Evolutionary conservation across 2,329 filamentous ascomycete species (phyloP).

Genomic region (Neophaeococcomyces aloes): DNA sequence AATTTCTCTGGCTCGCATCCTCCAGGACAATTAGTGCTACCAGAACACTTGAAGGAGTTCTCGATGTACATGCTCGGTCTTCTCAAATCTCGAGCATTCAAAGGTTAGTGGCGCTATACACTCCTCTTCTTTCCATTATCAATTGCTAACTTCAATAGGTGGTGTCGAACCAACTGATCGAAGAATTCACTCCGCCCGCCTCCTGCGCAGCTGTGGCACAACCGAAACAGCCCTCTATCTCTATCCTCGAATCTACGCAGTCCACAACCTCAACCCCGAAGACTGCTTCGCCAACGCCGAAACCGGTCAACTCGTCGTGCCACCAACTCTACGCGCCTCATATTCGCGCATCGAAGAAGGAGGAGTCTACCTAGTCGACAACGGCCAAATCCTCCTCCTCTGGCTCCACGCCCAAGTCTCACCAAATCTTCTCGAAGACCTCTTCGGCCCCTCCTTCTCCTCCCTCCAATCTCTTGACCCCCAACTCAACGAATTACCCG

Average conservation of each 20-base stretch:
- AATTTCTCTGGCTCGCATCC: conserved; percentile 80
- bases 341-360: conserved; percentile 85
- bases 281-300: conserved; percentile 86
- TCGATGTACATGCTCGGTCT: conserved; percentile 90
- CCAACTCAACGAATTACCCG: conserved; percentile 66
- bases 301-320: conserved; percentile 77
- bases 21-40: conserved; percentile 84
- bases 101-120: conserved; percentile 38
- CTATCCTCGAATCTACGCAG: conserved; percentile 82
- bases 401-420: conserved; percentile 92
- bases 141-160: conserved; percentile 34
- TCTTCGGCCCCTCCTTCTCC: conserved; percentile 69
- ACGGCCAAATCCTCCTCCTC: conserved; percentile 80
- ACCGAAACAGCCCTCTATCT: conserved; percentile 82
- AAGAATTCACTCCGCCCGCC: conserved; percentile 78
- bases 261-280: conserved; percentile 77
- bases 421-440: conserved; percentile 77
- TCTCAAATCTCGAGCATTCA: conserved; percentile 84
- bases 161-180: conserved; percentile 85
- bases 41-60: conserved; percentile 91
- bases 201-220: conserved; percentile 79
- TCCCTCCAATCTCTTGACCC: conserved; percentile 68
- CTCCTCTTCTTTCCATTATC: background rate
- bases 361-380: conserved; percentile 88
- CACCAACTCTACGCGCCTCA: conserved; percentile 66